Conservation (phyloP, 2,329 filamentous ascomycete species). For the Paecilomyces sp. region DNA sequence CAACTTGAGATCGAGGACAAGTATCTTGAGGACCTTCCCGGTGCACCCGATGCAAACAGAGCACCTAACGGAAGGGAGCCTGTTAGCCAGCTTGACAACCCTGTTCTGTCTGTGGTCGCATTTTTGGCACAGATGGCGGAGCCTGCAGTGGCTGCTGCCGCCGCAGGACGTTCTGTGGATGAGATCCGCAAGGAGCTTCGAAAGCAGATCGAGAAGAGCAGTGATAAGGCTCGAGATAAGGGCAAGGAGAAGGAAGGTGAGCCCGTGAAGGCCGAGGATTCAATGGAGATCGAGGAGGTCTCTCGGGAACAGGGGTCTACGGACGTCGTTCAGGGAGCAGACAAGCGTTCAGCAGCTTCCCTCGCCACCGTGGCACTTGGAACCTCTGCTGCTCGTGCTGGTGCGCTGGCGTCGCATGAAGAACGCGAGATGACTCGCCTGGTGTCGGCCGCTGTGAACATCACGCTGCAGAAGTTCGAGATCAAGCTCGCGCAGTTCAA, state of each 20-base stretch:
- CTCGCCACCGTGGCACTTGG: conserved; percentile 73
- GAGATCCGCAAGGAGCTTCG: conserved; percentile 76
- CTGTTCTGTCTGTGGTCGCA: conserved; percentile 90
- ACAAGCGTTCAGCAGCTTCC: conserved; percentile 33
- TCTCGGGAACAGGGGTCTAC: conserved; percentile 21
- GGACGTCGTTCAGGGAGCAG: conserved; percentile 32
- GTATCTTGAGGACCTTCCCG: conserved; percentile 74
- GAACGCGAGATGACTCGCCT: conserved; percentile 94
- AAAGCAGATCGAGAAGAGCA: conserved; percentile 64
- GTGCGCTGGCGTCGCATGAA: conserved; percentile 86
- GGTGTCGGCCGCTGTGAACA: conserved; percentile 84
- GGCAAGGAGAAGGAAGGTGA: conserved; percentile 43
- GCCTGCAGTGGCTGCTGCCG: conserved; percentile 81
- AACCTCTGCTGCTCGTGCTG: conserved; percentile 75
- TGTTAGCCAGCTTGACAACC: conserved; percentile 89
- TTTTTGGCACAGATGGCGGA: conserved; percentile 90
- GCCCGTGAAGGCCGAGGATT: conserved; percentile 47
- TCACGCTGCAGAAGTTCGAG: conserved; percentile 92
- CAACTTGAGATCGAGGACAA: conserved; percentile 97
- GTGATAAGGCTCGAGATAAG: conserved; percentile 40
- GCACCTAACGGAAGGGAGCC: conserved; percentile 73
- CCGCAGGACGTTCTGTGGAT: conserved; percentile 78
- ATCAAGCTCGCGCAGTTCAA: conserved; percentile 93
- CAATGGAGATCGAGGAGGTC: conserved; percentile 50
- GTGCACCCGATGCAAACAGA: conserved; percentile 57